Conservation (phyloP, 805 yeast species). For the Ascoidea tarda region DNA sequence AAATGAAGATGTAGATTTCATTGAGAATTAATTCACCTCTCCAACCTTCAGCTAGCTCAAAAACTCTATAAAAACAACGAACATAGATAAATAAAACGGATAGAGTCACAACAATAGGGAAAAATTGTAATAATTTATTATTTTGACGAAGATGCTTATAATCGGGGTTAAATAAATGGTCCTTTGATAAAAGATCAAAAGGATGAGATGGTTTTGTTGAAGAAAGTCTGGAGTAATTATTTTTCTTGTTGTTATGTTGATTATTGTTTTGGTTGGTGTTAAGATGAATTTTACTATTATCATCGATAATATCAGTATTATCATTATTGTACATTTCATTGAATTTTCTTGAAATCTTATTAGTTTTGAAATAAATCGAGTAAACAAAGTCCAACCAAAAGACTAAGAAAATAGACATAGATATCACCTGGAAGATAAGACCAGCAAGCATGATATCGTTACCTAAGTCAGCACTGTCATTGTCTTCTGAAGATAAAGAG, state of each 20-base stretch:
- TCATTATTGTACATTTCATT: neutral
- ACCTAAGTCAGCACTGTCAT: slow-evolving; percentile 21
- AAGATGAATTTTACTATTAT: no score
- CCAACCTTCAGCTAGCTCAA: slow-evolving; percentile 64
- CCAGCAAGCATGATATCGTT: slow-evolving; percentile 65
- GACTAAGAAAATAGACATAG: slow-evolving; percentile 45
- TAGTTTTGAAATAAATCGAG: slow-evolving; percentile 17
- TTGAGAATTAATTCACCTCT: slow-evolving; percentile 43
- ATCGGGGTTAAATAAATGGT: slow-evolving; percentile 18
- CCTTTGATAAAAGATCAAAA: neutral
- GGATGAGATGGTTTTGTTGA: no score
- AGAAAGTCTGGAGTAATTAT: no score
- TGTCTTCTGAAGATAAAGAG: neutral
- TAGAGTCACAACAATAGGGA: slow-evolving; percentile 28
- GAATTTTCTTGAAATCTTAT: neutral
- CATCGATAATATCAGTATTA: neutral
- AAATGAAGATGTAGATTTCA: slow-evolving; percentile 40
- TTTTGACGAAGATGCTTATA: slow-evolving; percentile 20
- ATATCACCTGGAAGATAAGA: slow-evolving; percentile 55
- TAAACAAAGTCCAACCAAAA: slow-evolving; percentile 33
- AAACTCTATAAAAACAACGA: slow-evolving; percentile 59
- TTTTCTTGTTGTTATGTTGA: no score
- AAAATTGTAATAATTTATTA: slow-evolving; percentile 22
- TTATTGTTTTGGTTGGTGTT: no score
- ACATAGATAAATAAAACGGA: slow-evolving; percentile 40